Base-by-base conservation (phyloP, 345 rosid genomes). In the Heritiera fomes region DNA sequence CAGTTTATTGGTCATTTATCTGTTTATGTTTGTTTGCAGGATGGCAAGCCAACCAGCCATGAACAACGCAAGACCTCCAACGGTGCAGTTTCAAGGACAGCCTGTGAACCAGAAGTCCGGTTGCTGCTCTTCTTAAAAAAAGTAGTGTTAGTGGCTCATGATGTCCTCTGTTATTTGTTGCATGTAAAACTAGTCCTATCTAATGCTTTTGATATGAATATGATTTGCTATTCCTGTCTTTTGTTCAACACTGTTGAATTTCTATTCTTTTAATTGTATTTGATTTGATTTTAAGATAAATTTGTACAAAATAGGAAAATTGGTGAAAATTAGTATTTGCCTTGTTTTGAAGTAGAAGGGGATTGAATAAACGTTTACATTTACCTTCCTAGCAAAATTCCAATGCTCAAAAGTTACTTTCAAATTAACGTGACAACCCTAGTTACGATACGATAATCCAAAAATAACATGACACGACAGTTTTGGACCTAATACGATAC, bases 21-120 rank as follows among this genome's bases (percentile, higher is more conserved):
- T 56, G 18, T 13, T 12, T 65, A 12, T 13, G 34, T 41, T 23
- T 30, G 4, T 71, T 43, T 80, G 76, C 87, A 95, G 99, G 91
- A 95, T 95, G 99, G 99, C 97, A 14, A 92, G 94, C 84, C 98
- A 95, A 85, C 98, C 98, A 17, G 88, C 90, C 10, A 73, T 83
- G 79, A 87, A 84, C 88, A 88, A 86, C 53, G 87, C 96, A 3
- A 91, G 94, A 81, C 96, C 97, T 47, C 94, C 98, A 23, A 92
- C 96, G 0, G 99, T 95, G 79, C 95, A 93, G 88, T 91, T 95
- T 75, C 90, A 93, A 43, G 99, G 99, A 73, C 95, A 93, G 82
- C 98, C 98, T 10, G 93, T 95, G 30, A 95, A 88, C 91, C 97
- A 93, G 87, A 94, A 92, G 77, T 77, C 91, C 4, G 96, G 99